A percentile compares a stretch with the other conserved stretches of the same genome.
Conservation (phyloP, 2,329 filamentous ascomycete genomes). For the Thermothelomyces thermophilus region DNA sequence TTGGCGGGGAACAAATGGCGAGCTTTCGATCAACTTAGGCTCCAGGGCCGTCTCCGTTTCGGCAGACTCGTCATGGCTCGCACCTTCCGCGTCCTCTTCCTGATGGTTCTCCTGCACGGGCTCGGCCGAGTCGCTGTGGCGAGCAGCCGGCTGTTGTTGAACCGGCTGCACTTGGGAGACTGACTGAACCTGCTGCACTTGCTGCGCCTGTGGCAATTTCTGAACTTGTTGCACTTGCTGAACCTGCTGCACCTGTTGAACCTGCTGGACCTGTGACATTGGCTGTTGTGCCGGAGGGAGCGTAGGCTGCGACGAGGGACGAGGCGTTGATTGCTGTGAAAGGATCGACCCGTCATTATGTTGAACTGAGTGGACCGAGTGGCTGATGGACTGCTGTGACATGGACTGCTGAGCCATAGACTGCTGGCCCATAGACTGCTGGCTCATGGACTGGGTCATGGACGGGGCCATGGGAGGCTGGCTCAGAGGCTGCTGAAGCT, state of each 20-base stretch:
- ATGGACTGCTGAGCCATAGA: slow-evolving; percentile 8
- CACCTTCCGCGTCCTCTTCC: slow-evolving; percentile 48
- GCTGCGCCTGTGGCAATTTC: slow-evolving; percentile 16
- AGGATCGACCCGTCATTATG: slow-evolving; percentile 4
- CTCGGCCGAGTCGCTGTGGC: slow-evolving; percentile 17
- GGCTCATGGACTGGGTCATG: slow-evolving; percentile 23
- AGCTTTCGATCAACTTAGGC: slow-evolving; percentile 42
- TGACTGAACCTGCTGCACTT: slow-evolving; percentile 35
- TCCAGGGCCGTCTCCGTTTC: slow-evolving; percentile 41
- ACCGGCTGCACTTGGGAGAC: slow-evolving; percentile 24
- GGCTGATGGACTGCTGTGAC: slow-evolving; percentile 18
- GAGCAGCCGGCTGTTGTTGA: slow-evolving; percentile 13
- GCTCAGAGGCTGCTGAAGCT: slow-evolving; percentile 27
- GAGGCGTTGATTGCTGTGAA: slow-evolving; percentile 35
- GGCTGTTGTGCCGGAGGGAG: slow-evolving; percentile 26
- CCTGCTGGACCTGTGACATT: slow-evolving; percentile 28
- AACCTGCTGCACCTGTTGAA: slow-evolving; percentile 21
- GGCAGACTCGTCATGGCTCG: slow-evolving; percentile 40
- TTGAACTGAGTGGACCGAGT: slow-evolving; percentile 15
- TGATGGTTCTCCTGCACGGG: slow-evolving; percentile 35
- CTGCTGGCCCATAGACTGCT: slow-evolving; percentile 22
- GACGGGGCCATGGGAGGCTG: slow-evolving; percentile 20
- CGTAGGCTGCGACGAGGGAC: slow-evolving; percentile 27
- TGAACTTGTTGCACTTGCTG: slow-evolving; percentile 27
- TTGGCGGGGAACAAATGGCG: slow-evolving; percentile 45